Conservation (phyloP, 345 rosid genomes). For the Brassica juncea region DNA sequence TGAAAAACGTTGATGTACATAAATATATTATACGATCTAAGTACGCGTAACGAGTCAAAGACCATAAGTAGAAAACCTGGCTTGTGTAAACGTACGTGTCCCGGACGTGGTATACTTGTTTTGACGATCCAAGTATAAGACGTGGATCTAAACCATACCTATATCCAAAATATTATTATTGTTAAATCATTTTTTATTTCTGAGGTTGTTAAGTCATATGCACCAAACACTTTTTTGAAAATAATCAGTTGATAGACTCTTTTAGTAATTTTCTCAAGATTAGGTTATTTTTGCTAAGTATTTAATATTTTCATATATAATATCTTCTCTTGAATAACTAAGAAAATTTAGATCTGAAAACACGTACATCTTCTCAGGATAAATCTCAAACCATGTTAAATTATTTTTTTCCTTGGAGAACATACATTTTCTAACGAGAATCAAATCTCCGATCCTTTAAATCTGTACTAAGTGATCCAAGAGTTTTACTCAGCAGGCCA, state of each 20-base stretch:
- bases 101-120: background rate
- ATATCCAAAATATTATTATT: background rate
- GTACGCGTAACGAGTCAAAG: conserved; percentile 12
- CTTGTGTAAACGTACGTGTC: conserved; percentile 21
- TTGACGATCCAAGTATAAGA: conserved; percentile 10
- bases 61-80: conserved; percentile 6
- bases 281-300: background rate
- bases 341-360: background rate
- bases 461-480: background rate
- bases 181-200: background rate
- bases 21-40: background rate
- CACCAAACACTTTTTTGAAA: background rate
- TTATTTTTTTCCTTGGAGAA: background rate
- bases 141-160: conserved; percentile 6
- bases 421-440: background rate
- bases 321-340: background rate
- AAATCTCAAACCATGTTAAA: background rate
- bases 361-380: background rate
- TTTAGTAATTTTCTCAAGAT: background rate
- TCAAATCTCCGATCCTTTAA: background rate
- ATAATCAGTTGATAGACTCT: background rate
- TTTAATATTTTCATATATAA: background rate
- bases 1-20: background rate
- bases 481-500: background rate
- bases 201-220: background rate